phyloP scores from a whole-genome alignment of 1,284 basidiomycete genomes.

The Ceraceosorus guamensis region DNA sequence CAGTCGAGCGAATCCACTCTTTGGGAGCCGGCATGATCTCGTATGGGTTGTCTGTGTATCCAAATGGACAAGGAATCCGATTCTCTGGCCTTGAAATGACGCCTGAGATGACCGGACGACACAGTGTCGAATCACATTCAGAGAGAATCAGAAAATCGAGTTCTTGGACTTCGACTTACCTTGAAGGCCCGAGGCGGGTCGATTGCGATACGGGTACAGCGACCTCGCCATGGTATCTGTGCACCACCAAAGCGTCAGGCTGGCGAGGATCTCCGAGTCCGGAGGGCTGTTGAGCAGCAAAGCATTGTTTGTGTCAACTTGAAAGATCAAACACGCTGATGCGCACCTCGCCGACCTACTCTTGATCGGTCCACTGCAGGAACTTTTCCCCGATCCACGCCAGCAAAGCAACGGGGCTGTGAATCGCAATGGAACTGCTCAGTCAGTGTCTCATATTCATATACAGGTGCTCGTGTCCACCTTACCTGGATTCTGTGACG shows the following conservation, averaged over 20 bases:
- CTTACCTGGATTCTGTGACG: constrained; percentile 38
- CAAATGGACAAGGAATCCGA: constrained; percentile 48
- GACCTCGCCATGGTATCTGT: constrained; percentile 50
- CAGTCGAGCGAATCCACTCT: constrained; percentile 41
- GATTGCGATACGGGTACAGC: constrained; percentile 51
- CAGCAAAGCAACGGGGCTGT: no score
- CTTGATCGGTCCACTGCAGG: constrained; percentile 48
- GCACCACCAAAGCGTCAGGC: constrained; percentile 50
- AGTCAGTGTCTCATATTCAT: no score
- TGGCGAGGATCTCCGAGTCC: constrained; percentile 7
- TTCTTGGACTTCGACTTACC: not conserved
- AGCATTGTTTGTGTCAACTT: constrained; percentile 50
- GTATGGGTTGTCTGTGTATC: constrained; percentile 48
- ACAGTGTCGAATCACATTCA: no score
- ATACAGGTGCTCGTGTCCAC: no score
- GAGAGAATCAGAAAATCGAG: no score
- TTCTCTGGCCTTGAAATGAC: constrained; percentile 16
- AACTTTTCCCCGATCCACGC: constrained; percentile 45
- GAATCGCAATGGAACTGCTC: no score
- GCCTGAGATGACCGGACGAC: no score
- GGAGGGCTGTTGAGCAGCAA: constrained; percentile 45
- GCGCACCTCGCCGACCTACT: constrained; percentile 43
- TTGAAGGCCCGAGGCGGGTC: constrained; percentile 18
- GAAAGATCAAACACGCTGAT: constrained; percentile 51
- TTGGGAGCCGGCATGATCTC: constrained; percentile 50